A percentile compares a stretch with the other conserved stretches of the same genome.
Conservation (phyloP, 306 rosid species). For the Nissolia schottii region DNA sequence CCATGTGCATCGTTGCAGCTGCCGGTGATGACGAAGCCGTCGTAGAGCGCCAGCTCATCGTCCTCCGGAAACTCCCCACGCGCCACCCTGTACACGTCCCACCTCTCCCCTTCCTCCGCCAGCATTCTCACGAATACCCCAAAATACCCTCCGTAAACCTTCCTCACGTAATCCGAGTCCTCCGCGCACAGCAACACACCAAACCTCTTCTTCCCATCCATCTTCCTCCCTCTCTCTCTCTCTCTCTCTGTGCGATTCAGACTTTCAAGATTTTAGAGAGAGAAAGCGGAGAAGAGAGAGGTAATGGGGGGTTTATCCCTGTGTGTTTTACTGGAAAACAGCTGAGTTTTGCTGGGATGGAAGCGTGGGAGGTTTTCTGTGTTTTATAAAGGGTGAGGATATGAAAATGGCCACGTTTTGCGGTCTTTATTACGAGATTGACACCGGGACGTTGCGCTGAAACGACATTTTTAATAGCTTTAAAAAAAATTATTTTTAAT, state of each 20-base stretch:
- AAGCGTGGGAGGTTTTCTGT: neutral
- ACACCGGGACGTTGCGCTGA: neutral
- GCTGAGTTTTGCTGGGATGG: neutral
- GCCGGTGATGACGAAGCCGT: slow-evolving; percentile 80
- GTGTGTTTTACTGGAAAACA: neutral
- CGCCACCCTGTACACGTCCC: slow-evolving; percentile 65
- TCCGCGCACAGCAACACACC: slow-evolving; percentile 77
- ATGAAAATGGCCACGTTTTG: slow-evolving; percentile 8
- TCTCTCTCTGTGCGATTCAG: neutral
- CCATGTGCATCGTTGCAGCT: slow-evolving; percentile 86
- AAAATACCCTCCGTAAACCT: slow-evolving; percentile 69
- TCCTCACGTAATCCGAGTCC: slow-evolving; percentile 74
- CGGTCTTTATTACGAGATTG: slow-evolving; percentile 9
- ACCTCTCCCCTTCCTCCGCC: slow-evolving; percentile 69
- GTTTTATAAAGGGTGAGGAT: neutral
- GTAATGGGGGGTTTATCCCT: neutral
- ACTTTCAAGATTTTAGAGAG: neutral
- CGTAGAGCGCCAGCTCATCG: slow-evolving; percentile 31
- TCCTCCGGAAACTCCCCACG: slow-evolving; percentile 55
- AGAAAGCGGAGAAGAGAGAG: neutral
- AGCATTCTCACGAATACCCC: slow-evolving; percentile 67
- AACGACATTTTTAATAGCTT: no score
- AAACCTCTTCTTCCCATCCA: slow-evolving; percentile 34
- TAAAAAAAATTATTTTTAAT: no score
- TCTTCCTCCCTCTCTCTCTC: neutral